Evolutionary conservation across 352 stramenopile species (phyloP).

Genomic region (Phytophthora fragariaefolia): DNA sequence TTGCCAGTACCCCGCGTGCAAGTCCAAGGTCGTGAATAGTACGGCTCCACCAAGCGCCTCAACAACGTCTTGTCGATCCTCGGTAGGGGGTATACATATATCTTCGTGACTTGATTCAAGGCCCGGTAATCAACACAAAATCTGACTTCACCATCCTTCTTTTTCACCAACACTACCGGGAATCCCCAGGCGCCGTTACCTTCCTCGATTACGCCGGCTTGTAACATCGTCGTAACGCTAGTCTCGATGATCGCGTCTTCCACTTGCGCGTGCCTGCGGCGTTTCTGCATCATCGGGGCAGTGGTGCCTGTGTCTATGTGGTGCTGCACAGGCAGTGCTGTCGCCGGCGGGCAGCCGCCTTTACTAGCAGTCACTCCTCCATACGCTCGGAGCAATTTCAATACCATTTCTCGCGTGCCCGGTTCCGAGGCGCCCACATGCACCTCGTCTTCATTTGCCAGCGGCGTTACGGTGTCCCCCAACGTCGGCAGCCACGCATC

Average conservation of each 20-base stretch:
- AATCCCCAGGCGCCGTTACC: no score
- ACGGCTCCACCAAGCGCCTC: no score
- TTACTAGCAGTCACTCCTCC: not conserved
- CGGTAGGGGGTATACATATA: no score
- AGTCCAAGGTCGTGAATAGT: no score
- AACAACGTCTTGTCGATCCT: no score
- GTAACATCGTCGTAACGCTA: conserved; percentile 24
- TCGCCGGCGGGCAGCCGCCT: conserved; percentile 20
- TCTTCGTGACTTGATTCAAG: no score
- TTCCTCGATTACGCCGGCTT: no score
- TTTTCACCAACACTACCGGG: no score
- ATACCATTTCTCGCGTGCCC: conserved; percentile 5
- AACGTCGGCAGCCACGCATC: not conserved
- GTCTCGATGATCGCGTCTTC: conserved; percentile 18
- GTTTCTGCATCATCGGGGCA: conserved; percentile 16
- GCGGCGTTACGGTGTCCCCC: not conserved
- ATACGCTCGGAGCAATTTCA: conserved; percentile 19
- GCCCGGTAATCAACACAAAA: no score
- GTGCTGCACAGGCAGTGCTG: conserved; percentile 13
- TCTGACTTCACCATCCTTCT: no score
- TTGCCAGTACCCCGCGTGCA: conserved; percentile 28
- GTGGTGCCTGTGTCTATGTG: conserved; percentile 26
- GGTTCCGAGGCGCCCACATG: conserved; percentile 2
- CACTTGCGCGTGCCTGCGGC: not conserved
- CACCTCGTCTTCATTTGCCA: conserved; percentile 14